Conservation (phyloP, 2,329 filamentous ascomycete species). For the Monilinia vaccinii-corymbosi region DNA sequence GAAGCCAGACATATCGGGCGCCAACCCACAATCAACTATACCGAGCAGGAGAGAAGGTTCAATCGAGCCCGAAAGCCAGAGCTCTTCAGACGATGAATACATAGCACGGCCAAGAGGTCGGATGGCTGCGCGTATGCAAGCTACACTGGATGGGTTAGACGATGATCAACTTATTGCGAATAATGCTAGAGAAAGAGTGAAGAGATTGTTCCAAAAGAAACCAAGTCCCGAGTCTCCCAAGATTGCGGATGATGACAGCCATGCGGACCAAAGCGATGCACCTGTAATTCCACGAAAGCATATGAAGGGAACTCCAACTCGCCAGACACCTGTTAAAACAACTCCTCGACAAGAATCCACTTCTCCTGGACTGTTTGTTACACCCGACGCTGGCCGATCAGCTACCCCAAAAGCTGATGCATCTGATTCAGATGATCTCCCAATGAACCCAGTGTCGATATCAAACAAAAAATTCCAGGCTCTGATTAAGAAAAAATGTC, state of each 20-base stretch:
- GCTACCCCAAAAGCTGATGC: slow-evolving; percentile 23
- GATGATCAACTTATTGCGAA: slow-evolving; percentile 15
- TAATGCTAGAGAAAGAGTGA: slow-evolving; percentile 35
- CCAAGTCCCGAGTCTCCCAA: slow-evolving; percentile 19
- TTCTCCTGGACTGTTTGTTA: slow-evolving; percentile 36
- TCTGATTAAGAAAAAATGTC: slow-evolving; percentile 63
- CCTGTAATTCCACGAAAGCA: slow-evolving; percentile 23
- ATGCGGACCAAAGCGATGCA: slow-evolving; percentile 25
- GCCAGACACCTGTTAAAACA: slow-evolving; percentile 17
- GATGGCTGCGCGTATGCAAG: slow-evolving; percentile 56
- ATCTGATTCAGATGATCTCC: slow-evolving; percentile 35
- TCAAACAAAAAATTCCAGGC: slow-evolving; percentile 58
- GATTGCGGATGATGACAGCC: slow-evolving; percentile 30
- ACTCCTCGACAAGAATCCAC: slow-evolving; percentile 14
- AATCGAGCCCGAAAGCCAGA: not conserved
- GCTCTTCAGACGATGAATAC: slow-evolving; percentile 34
- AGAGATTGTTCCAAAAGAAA: slow-evolving; percentile 34
- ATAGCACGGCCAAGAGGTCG: slow-evolving; percentile 50
- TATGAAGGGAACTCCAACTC: slow-evolving; percentile 18
- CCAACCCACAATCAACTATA: not conserved
- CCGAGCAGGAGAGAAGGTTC: not conserved
- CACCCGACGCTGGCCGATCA: slow-evolving; percentile 24
- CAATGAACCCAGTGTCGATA: slow-evolving; percentile 33
- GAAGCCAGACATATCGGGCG: slow-evolving; percentile 8
- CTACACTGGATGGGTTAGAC: slow-evolving; percentile 17